Percentiles rank a stretch among this genome's conserved stretches.
Conservation (phyloP, 768 basidiomycete species). For the Suillus variegatus region DNA sequence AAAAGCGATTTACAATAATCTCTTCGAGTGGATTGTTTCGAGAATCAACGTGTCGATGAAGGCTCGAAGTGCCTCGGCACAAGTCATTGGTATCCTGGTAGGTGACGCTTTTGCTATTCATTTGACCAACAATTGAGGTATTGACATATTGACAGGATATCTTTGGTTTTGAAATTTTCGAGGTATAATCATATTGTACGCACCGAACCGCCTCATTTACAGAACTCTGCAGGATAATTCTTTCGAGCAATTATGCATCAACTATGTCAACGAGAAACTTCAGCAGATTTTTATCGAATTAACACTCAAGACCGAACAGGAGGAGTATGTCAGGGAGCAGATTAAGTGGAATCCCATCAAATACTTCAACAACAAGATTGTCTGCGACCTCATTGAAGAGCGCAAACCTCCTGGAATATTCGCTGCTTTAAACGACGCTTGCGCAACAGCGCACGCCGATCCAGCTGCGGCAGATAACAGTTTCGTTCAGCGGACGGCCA, state of each 20-base stretch:
- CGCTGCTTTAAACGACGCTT: conserved; percentile 97
- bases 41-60: conserved; percentile 97
- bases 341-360: conserved; percentile 99
- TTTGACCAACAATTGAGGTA: conserved; percentile 4
- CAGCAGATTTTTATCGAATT: conserved; percentile 99
- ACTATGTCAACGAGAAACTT: conserved; percentile 99
- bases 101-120: conserved; percentile 22
- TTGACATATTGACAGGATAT: conserved; percentile 69
- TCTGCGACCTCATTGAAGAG: conserved; percentile 98
- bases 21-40: conserved; percentile 99
- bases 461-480: conserved; percentile 95
- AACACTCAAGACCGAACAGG: conserved; percentile 98
- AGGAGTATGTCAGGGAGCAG: conserved; percentile 97
- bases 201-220: conserved; percentile 3
- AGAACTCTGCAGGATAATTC: conserved; percentile 72
- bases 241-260: conserved; percentile 98
- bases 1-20: conserved; percentile 96
- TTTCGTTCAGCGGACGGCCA: conserved; percentile 88
- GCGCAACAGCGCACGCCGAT: conserved; percentile 97
- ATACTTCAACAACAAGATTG: conserved; percentile 98
- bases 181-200: conserved; percentile 45
- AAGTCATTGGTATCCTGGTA: conserved; percentile 92
- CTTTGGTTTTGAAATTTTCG: conserved; percentile 98
- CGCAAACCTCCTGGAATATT: conserved; percentile 96
- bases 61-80: conserved; percentile 66